Evolutionary conservation across 352 stramenopile genomes (phyloP), one percentile per base, ranked within the genome.

Genomic region (Thraustochytrium sp.): DNA sequence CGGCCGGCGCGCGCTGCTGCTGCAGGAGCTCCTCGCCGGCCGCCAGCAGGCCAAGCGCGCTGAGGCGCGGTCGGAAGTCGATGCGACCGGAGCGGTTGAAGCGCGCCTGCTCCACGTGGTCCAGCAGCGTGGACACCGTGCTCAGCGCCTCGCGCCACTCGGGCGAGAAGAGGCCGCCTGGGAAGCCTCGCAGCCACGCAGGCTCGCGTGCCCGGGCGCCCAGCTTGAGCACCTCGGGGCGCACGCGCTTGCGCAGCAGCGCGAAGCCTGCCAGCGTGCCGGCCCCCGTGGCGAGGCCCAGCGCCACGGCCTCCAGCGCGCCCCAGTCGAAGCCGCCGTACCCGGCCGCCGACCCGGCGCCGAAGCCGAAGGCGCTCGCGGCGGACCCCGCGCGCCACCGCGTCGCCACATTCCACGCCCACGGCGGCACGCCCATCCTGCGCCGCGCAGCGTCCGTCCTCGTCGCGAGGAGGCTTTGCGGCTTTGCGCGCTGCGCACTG

Each of bases 391-490:
- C 26, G 34, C 59, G 59, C 59, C 59, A 72, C 59, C 46, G 59
- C 40, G 59, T 72, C 59, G 59, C 59, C 59, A 72, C 36, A 26
- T 72, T 44, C 59, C 59, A 72, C 59, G 59, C 59, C 59, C 59
- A 72, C n/a, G n/a, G n/a, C n/a, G n/a, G n/a, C n/a, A n/a, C n/a
- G n/a, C n/a, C n/a, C n/a, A n/a, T n/a, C n/a, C n/a, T n/a, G n/a
- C n/a, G n/a, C n/a, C n/a, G n/a, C n/a, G n/a, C n/a, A n/a, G n/a
- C n/a, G n/a, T n/a, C n/a, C n/a, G n/a, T n/a, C n/a, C n/a, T n/a
- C n/a, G n/a, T n/a, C n/a, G n/a, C n/a, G n/a, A n/a, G n/a, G 59
- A 72, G 59, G 26, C 16, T 44, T 18, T 65, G 13, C 18, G 2
- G 26, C 18, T 59, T 59, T 4, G 51, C 51, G 21, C 2, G 51